Base-by-base conservation (phyloP, 2,329 filamentous ascomycete genomes). In the Fusarium equiseti region DNA sequence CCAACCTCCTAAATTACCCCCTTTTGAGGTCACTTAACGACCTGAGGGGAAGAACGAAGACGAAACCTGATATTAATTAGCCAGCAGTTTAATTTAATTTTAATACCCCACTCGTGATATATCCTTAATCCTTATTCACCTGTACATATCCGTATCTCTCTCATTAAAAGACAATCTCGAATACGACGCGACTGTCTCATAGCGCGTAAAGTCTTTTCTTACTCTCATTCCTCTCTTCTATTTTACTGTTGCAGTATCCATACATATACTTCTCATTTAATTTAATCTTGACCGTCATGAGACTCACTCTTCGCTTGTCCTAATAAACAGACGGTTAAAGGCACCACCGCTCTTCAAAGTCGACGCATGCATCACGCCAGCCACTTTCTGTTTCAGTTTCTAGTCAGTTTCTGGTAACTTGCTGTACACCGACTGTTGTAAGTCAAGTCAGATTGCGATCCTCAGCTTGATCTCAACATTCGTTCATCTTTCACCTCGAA, bases 281-380 rank as follows among this genome's bases (percentile, higher is more conserved):
- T 42, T 52, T 29, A 52, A 52, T 52, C 24, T 42, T 42, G 12
- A 22, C 20, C 27, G 48, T 66, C 62, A 66, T 66, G 38, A 61
- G 63, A 66, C 63, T 62, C 50, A 43, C 18, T 44, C 29, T 27
- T 55, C 55, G 43, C 35, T 49, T 66, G 49, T 45, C 54, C 63
- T 66, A 44, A 55, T 51, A 56, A 56, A 61, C 48, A 66, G 55
- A 66, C 62, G 43, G 38, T 46, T 45, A 55, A 66, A 55, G 26
- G 44, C 46, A 62, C 62, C 63, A 51, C 49, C 55, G 55, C 49
- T 49, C 55, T 26, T 50, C 44, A 51, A 49, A 40, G 44, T 66
- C 62, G 49, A 66, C 63, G 62, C 63, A 66, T 51, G 44, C 63
- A 66, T 62, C 63, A 66, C 63, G 55, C 63, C 55, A 66, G 63